These are phyloP conservation scores for Exophiala oligosperma DNA, from an alignment of 2,329 filamentous ascomycete genomes.

Conservation along the genomic window DNA sequence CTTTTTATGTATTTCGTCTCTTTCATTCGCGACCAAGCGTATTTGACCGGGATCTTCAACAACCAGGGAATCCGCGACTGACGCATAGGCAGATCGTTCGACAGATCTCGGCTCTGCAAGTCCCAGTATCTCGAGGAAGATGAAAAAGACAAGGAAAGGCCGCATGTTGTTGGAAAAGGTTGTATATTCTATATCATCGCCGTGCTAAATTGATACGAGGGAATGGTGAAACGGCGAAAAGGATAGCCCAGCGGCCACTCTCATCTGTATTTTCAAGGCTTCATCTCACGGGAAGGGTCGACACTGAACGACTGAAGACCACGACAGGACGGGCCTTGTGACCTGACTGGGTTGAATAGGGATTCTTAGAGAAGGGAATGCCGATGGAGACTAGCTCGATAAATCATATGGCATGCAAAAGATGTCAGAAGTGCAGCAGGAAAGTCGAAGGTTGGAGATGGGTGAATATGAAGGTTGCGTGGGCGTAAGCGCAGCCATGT, in stretches of 20 bases:
- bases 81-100: slow-evolving; percentile 1
- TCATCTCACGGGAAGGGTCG: background rate
- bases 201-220: background rate
- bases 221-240: background rate
- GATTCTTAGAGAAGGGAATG: background rate
- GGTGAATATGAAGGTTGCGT: background rate
- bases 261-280: background rate
- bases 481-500: background rate
- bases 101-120: slow-evolving; percentile 9
- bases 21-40: slow-evolving; percentile 10
- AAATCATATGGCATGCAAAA: background rate
- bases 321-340: background rate
- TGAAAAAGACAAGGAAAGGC: slow-evolving; percentile 2
- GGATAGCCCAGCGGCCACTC: background rate
- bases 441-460: background rate
- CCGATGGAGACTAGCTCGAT: background rate
- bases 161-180: slow-evolving; percentile 12
- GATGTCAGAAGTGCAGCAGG: background rate
- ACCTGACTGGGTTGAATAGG: background rate
- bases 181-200: background rate
- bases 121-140: slow-evolving; percentile 5
- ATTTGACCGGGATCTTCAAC: slow-evolving; percentile 3
- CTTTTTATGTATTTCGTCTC: slow-evolving; percentile 5
- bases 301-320: background rate
- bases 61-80: background rate